Percentiles rank a stretch among this genome's conserved stretches.
Conservation (phyloP, 257 asterid species). For the Asclepias syriaca region DNA sequence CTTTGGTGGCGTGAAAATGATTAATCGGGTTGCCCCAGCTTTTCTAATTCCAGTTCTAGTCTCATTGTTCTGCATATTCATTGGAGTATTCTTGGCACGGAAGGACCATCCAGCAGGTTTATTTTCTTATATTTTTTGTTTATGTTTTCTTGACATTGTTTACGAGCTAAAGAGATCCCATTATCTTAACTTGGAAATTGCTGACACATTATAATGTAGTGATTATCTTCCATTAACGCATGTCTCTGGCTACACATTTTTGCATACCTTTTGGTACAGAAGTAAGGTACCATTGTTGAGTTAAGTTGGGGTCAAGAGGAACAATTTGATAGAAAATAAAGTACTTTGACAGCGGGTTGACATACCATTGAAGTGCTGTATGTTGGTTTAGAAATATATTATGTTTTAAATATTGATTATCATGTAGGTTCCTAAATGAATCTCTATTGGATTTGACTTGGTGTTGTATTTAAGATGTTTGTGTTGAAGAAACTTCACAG, state of each 20-base stretch:
- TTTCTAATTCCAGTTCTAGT: slow-evolving; percentile 84
- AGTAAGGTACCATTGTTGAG: not conserved
- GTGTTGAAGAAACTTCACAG: not conserved
- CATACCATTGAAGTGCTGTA: not conserved
- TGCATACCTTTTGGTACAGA: not conserved
- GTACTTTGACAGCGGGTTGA: not conserved
- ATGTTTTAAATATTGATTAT: not conserved
- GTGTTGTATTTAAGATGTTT: not conserved
- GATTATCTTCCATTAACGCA: not conserved
- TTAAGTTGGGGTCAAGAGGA: not conserved
- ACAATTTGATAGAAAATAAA: not conserved
- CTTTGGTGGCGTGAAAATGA: slow-evolving; percentile 96
- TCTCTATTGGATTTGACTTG: not conserved
- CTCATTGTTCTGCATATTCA: slow-evolving; percentile 80
- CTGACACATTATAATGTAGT: not conserved
- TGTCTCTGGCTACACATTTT: not conserved
- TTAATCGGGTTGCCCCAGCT: slow-evolving; percentile 98
- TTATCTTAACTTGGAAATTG: not conserved
- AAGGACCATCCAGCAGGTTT: slow-evolving; percentile 72
- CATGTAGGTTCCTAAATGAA: not conserved
- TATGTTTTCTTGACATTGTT: slow-evolving; percentile 2
- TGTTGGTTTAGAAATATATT: not conserved
- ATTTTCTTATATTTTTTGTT: slow-evolving; percentile 13
- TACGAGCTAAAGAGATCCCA: not conserved
- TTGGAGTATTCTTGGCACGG: slow-evolving; percentile 75